phyloP scores from a whole-genome alignment of 805 yeast genomes.

The Blastobotrys attinorum region DNA sequence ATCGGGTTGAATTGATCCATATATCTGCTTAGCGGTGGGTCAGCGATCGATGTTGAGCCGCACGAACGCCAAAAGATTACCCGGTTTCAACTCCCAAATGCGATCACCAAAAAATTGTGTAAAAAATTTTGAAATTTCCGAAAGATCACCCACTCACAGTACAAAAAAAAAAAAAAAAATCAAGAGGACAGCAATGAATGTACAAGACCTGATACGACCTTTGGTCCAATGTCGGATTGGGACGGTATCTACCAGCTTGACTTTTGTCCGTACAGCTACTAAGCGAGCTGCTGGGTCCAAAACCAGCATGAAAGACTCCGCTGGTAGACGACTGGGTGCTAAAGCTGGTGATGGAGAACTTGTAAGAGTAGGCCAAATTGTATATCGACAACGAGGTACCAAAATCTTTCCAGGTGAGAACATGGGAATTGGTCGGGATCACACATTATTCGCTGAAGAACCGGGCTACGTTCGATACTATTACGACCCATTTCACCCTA shows the following conservation, averaged over 20 bases:
- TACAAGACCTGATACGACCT: neutral
- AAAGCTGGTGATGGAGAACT: conserved; percentile 73
- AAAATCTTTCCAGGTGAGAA: conserved; percentile 92
- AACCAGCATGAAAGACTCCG: conserved; percentile 87
- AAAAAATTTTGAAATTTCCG: neutral
- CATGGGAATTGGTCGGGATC: conserved; percentile 78
- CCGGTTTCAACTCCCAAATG: neutral
- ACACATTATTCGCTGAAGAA: conserved; percentile 82
- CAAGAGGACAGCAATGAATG: neutral
- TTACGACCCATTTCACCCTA: conserved; percentile 93
- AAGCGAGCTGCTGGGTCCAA: conserved; percentile 94
- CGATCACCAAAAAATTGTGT: neutral
- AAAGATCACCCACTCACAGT: no score
- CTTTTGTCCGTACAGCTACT: conserved; percentile 72
- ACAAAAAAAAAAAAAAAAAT: no score
- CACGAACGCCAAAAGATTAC: neutral
- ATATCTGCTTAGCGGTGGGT: no score
- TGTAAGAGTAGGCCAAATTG: conserved; percentile 77
- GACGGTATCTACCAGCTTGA: neutral
- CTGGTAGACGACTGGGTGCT: conserved; percentile 89
- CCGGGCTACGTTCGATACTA: conserved; percentile 92
- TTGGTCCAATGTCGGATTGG: neutral
- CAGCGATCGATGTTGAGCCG: no score
- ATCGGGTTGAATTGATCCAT: no score
- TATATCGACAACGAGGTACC: conserved; percentile 93